These are phyloP conservation scores for Salix udensis DNA, from an alignment of 345 rosid species.

Conservation along the genomic window DNA sequence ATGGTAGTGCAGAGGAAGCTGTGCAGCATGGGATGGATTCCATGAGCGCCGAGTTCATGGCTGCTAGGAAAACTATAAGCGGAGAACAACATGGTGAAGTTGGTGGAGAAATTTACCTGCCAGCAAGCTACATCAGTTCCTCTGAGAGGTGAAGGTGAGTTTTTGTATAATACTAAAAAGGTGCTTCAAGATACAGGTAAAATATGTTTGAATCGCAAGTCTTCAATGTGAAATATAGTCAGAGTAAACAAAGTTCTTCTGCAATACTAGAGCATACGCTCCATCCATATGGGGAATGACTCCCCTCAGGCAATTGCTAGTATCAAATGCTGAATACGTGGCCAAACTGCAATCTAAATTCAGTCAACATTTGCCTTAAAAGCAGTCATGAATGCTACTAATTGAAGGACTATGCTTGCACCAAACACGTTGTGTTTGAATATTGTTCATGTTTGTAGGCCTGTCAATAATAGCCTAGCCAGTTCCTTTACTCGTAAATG, in stretches of 20 bases:
- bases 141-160: slow-evolving; percentile 43
- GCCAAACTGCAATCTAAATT: neutral
- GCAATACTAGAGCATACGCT: neutral
- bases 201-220: neutral
- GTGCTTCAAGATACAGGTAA: neutral
- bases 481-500: neutral
- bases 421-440: neutral
- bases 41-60: slow-evolving; percentile 88
- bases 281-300: neutral
- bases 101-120: slow-evolving; percentile 95
- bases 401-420: neutral
- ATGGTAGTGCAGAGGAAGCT: slow-evolving; percentile 91
- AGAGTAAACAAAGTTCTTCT: neutral
- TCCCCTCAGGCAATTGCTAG: neutral
- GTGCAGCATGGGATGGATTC: slow-evolving; percentile 82
- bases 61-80: slow-evolving; percentile 82
- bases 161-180: too few species aligned
- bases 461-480: neutral
- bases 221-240: neutral
- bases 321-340: neutral
- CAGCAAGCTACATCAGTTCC: slow-evolving; percentile 53
- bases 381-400: neutral
- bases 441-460: neutral
- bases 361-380: neutral
- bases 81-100: slow-evolving; percentile 97